These are phyloP conservation scores for Hibiscus trionum DNA, from an alignment of 345 rosid species.

Conservation along the genomic window DNA sequence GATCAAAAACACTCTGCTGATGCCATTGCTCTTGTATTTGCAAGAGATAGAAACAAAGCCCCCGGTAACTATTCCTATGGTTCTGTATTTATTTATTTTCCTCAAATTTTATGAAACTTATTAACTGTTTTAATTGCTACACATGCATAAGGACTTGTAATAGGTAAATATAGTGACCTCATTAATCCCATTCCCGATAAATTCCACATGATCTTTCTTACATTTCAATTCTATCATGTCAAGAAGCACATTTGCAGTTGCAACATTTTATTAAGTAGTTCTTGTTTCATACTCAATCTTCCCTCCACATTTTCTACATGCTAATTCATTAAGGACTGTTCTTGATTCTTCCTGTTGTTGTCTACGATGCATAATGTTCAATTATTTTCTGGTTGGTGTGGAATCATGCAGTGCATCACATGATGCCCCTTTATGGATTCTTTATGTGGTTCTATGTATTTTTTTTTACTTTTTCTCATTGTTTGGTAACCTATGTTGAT, in stretches of 20 bases:
- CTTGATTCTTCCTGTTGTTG: not conserved
- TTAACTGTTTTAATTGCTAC: not conserved
- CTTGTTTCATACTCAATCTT: not conserved
- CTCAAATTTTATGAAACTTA: conserved; percentile 4
- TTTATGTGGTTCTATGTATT: not conserved
- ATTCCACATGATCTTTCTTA: not conserved
- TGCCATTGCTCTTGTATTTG: conserved; percentile 64
- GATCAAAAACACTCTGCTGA: not conserved
- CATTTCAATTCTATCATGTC: not conserved
- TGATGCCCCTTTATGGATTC: not conserved
- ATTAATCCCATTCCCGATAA: not conserved
- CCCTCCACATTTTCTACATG: not conserved
- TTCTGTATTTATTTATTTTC: not conserved
- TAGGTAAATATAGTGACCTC: not conserved
- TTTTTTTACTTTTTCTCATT: not conserved
- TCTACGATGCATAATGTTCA: not conserved
- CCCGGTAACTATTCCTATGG: conserved; percentile 34
- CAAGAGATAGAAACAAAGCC: conserved; percentile 52
- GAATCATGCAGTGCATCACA: not conserved
- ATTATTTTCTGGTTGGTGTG: not conserved
- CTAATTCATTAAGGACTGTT: not conserved
- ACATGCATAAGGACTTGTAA: not conserved
- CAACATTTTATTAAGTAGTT: not conserved
- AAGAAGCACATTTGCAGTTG: not conserved
- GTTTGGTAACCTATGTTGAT: not conserved